phyloP scores from a whole-genome alignment of 1,284 basidiomycete species.

The Gastroboletus turbinatus region DNA sequence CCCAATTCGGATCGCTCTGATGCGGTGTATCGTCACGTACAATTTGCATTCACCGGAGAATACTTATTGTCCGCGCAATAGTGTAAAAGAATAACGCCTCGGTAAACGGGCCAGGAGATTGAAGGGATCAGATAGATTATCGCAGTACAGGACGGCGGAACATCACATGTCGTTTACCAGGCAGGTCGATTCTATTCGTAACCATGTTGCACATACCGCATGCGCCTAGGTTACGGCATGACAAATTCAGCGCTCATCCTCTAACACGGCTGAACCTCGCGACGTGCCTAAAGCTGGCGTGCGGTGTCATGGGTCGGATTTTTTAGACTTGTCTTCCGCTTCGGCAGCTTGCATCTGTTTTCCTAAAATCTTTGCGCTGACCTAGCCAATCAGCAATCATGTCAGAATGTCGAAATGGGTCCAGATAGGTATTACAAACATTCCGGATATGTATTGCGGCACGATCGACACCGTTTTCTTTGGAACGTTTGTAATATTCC shows the following conservation, averaged over 20 bases:
- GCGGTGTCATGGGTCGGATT: conserved; percentile 29
- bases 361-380: conserved; percentile 80
- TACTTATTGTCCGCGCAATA: conserved; percentile 21
- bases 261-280: conserved; percentile 7
- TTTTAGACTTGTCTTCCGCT: conserved; percentile 33
- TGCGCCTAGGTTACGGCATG: conserved; percentile 12
- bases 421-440: conserved; percentile 43
- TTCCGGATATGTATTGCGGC: conserved; percentile 87
- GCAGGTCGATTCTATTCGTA: conserved; percentile 15
- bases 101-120: conserved; percentile 32
- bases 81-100: conserved; percentile 24
- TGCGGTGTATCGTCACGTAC: conserved; percentile 27
- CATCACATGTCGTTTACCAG: conserved; percentile 10
- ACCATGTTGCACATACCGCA: conserved; percentile 5
- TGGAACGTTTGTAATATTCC: conserved; percentile 76
- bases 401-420: conserved; percentile 15
- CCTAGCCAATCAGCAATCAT: conserved; percentile 41
- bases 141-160: conserved; percentile 10
- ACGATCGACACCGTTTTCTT: conserved; percentile 79
- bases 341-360: conserved; percentile 51
- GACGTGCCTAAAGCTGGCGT: conserved; percentile 1
- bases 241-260: conserved; percentile 18
- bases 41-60: conserved; percentile 11
- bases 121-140: conserved; percentile 30
- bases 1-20: conserved; percentile 22